phyloP scores from a whole-genome alignment of 23 red algal species.

The Chondrus crispus region DNA sequence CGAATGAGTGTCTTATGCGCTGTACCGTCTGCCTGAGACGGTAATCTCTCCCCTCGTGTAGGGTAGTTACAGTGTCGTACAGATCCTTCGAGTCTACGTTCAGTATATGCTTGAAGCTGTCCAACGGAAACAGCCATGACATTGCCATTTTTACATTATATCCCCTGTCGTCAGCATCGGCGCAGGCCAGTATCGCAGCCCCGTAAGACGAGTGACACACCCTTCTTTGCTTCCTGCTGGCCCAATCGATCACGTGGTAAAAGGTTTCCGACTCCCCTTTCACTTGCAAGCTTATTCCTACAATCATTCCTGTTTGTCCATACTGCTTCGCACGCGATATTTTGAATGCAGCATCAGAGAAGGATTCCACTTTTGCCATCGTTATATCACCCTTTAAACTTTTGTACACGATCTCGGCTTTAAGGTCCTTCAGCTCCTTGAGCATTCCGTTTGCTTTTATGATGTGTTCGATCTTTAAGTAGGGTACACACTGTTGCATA shows the following conservation, averaged over 20 bases:
- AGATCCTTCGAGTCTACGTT: not conserved
- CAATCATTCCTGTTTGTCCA: conserved; percentile 18
- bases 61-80: not conserved
- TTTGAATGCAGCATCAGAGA: conserved; percentile 29
- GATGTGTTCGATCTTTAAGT: not conserved
- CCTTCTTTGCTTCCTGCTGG: not conserved
- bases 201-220: not conserved
- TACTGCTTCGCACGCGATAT: not conserved
- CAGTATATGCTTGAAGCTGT: not conserved
- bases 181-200: not conserved
- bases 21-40: not conserved
- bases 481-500: not conserved
- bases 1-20: not conserved
- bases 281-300: not conserved
- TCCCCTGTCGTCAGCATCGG: not conserved
- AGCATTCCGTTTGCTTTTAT: not conserved
- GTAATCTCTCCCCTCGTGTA: not conserved
- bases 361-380: not conserved
- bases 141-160: not conserved
- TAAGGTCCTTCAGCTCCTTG: not conserved
- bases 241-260: not conserved
- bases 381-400: not conserved
- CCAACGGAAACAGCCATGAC: not conserved
- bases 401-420: not conserved
- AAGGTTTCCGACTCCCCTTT: not conserved